phyloP scores from a whole-genome alignment of 176 grass and related monocot genomes.

The Aegilops speltoides region DNA sequence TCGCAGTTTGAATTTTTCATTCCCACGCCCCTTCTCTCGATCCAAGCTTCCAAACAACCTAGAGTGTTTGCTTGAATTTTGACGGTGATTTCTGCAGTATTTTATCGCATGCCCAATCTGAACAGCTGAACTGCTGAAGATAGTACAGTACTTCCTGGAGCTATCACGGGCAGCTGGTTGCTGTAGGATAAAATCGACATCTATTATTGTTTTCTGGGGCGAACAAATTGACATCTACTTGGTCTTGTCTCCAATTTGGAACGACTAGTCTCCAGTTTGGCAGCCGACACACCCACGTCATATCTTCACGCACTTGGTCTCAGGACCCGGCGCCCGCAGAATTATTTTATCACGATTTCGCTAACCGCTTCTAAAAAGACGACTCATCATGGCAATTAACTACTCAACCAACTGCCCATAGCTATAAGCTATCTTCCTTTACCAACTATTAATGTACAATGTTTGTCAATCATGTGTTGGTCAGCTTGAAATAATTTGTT shows the following conservation, averaged over 20 bases:
- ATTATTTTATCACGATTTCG: not conserved
- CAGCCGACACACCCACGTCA: not conserved
- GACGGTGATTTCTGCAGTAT: not conserved
- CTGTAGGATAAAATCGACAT: not conserved
- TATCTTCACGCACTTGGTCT: constrained; percentile 15
- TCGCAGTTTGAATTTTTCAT: not conserved
- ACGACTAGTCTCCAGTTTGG: not conserved
- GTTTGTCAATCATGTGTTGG: not conserved
- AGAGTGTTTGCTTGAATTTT: not conserved
- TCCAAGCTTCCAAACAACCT: not conserved
- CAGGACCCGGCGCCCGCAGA: not conserved
- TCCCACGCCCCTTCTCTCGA: not conserved
- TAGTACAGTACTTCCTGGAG: not conserved
- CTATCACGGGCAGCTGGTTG: not conserved
- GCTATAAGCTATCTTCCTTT: not conserved
- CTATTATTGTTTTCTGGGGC: not conserved
- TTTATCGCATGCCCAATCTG: not conserved
- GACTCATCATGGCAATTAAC: too few relatives aligned
- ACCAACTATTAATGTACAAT: not conserved
- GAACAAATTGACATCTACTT: too few relatives aligned
- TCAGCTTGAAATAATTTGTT: not conserved
- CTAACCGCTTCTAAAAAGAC: not conserved
- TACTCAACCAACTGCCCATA: not conserved
- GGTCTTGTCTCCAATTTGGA: too few relatives aligned
- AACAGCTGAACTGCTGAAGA: not conserved